Evolutionary conservation across 2,329 filamentous ascomycete species (phyloP).

Genomic region (Sarocladiaceae sp.): DNA sequence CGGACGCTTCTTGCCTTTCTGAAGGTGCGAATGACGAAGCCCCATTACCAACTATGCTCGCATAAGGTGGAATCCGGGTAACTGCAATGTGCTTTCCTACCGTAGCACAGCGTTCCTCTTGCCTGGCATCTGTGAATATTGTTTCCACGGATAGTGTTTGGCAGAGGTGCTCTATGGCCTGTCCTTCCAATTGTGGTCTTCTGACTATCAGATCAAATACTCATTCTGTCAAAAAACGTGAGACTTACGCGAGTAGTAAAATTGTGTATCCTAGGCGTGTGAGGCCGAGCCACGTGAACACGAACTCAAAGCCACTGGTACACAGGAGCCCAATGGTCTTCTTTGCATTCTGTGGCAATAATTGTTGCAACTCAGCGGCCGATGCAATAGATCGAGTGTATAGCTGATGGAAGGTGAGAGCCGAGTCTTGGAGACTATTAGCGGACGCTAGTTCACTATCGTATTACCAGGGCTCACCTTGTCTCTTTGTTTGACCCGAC

Average conservation of each 20-base stretch:
- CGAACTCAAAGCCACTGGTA: conserved; percentile 51
- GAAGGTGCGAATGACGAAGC: too few relatives aligned
- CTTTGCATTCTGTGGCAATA: neutral
- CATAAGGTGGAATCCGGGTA: conserved; percentile 12
- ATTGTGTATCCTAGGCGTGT: conserved; percentile 51
- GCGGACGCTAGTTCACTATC: conserved; percentile 8
- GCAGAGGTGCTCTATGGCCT: conserved; percentile 51
- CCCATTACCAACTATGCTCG: too few relatives aligned
- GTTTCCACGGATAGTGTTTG: conserved; percentile 33
- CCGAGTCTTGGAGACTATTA: conserved; percentile 5
- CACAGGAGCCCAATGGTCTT: conserved; percentile 45
- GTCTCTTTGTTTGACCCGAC: neutral
- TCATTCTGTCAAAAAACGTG: neutral
- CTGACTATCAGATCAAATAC: neutral
- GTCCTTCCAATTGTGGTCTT: conserved; percentile 40
- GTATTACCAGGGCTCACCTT: neutral
- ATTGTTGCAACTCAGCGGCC: conserved; percentile 20
- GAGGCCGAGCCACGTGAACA: conserved; percentile 57
- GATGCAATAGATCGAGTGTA: conserved; percentile 26
- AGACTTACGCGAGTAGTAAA: conserved; percentile 49
- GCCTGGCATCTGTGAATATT: conserved; percentile 40
- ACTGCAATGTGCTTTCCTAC: conserved; percentile 12
- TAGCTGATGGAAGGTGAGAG: conserved; percentile 25
- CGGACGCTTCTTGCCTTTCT: neutral
- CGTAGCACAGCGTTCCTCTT: neutral